Evolutionary conservation across 1,139 yeast genomes (phyloP), one percentile per base, ranked within the genome.

Genomic region (Hanseniaspora uvarum): DNA sequence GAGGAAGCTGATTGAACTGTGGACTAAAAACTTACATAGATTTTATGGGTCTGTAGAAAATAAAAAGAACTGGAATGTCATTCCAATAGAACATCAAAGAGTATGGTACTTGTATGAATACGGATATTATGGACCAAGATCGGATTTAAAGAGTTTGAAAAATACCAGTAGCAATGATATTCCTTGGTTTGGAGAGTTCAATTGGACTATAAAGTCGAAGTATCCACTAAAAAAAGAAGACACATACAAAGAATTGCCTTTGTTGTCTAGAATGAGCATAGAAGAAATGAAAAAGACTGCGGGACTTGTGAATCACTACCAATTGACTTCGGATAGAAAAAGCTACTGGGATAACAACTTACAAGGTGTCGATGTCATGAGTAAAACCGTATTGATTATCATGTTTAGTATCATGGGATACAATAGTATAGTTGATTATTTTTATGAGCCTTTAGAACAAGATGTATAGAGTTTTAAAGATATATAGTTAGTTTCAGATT

Each of bases 51-150:
- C 45, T 18, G 16, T 23, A 3, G 30, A 44, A 5, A 40, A 53
- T 34, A 34, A 40, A 24, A 44, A 44, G 18, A 40, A 58, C 21
- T 64, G 68, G 68, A 49, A 53, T 3, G 40, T 52, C 10, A 19
- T 59, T 6, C 64, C 66, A 3, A 45, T 19, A 0, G 56, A 57
- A 33, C 49, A 59, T 28, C 59, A 62, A 54, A 66, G 60, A 55
- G 52, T 63, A 23, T 57, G 58, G 43, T 65, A 58, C 52, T 59
- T 59, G 34, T 52, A 60, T 16, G 59, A 62, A 5, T 65, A 56
- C 55, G 68, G 68, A 1, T 56, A 63, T 2, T 59, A 62, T 52
- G 68, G 68, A 1, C 67, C 68, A 16, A 58, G 68, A 52, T 34
- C 48, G 12, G 58, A 54, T 30, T 45, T 56, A 16, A 51, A 44